A percentile compares a stretch with the other conserved stretches of the same genome.
Evolutionary conservation across 148 eudicot species (phyloP).

Genomic region (Salicornia ramosissima): DNA sequence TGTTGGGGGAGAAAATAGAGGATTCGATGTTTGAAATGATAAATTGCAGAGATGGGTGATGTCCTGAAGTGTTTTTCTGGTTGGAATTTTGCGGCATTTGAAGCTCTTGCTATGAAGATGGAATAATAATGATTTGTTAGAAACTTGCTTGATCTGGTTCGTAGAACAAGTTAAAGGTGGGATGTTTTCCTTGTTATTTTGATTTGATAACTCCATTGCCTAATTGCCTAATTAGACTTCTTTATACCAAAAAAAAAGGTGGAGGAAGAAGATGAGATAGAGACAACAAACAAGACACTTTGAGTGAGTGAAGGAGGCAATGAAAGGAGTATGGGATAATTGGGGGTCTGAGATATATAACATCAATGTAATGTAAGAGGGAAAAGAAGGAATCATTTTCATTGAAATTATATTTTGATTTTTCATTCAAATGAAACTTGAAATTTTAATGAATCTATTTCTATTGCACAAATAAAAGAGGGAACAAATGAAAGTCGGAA

Average conservation of each 20-base stretch:
- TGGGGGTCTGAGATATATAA: too few species aligned
- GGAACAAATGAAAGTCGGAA: too few species aligned
- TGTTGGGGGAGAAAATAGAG: not conserved
- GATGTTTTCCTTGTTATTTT: conserved; percentile 25
- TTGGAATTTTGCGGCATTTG: not conserved
- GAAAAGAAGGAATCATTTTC: too few species aligned
- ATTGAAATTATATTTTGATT: too few species aligned
- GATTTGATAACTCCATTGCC: not conserved
- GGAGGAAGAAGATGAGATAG: not conserved
- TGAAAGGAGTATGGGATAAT: not conserved
- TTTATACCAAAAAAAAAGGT: not conserved
- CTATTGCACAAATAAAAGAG: too few species aligned
- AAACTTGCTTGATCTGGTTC: conserved; percentile 10
- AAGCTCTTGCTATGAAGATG: conserved; percentile 4
- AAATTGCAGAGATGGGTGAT: conserved; percentile 22
- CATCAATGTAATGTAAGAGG: too few species aligned
- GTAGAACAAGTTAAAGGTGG: conserved; percentile 19
- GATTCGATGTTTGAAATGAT: not conserved
- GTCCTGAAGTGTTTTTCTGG: too few species aligned
- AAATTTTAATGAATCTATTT: too few species aligned
- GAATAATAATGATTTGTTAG: conserved; percentile 13
- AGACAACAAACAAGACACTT: not conserved
- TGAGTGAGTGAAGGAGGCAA: not conserved
- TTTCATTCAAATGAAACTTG: too few species aligned
- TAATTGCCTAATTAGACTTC: not conserved